A percentile compares a stretch with the other conserved stretches of the same genome.
Conservation (phyloP, 371 early-diverging fungal species). For the Fennellomyces sp. region DNA sequence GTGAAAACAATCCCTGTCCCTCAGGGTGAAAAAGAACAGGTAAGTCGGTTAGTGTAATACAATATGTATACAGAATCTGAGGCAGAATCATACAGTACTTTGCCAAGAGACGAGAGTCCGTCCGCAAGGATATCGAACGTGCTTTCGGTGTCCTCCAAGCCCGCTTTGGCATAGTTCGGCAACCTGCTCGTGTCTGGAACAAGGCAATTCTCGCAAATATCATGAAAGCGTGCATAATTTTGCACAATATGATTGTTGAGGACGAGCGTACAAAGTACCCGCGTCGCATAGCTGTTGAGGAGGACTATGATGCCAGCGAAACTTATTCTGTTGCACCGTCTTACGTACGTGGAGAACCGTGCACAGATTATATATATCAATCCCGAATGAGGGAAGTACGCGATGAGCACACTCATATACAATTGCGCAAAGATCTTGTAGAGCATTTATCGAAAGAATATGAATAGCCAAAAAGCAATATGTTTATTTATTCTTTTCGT, state of each 20-base stretch:
- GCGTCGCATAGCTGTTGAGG: neutral
- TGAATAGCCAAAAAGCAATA: neutral
- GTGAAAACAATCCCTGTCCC: neutral
- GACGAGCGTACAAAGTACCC: neutral
- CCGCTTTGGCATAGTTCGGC: neutral
- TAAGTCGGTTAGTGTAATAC: no score
- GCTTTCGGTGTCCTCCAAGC: neutral
- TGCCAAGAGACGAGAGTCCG: neutral
- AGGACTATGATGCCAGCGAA: neutral
- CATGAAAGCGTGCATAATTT: neutral
- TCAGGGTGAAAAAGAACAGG: neutral
- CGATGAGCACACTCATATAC: neutral
- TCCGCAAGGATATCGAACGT: neutral
- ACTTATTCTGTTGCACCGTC: neutral
- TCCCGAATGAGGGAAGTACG: neutral
- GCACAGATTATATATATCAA: neutral
- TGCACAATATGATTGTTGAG: constrained; percentile 5
- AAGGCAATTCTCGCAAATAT: neutral
- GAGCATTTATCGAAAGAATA: neutral
- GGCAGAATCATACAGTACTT: neutral
- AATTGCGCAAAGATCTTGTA: neutral
- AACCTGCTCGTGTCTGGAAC: neutral
- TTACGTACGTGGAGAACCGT: neutral
- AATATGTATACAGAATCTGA: neutral
- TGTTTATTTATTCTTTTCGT: no score